A percentile compares a stretch with the other conserved stretches of the same genome.
Evolutionary conservation across 805 yeast genomes (phyloP).

Genomic region (Wickerhamiella lipophila): DNA sequence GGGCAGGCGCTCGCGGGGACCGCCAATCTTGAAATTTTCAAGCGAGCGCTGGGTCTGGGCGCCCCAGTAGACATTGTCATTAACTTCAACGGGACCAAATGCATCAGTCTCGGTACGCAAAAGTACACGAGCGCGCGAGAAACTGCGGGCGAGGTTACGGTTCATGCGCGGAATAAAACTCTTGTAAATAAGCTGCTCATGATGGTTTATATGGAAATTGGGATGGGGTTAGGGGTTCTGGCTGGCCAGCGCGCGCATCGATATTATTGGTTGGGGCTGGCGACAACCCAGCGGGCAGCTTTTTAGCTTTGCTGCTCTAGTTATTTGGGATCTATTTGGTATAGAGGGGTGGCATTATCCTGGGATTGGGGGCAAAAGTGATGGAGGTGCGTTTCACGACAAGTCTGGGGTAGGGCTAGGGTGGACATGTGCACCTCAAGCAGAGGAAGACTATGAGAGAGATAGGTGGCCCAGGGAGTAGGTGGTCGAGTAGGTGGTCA

Average conservation of each 20-base stretch:
- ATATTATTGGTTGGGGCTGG: neutral
- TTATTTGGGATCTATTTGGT: no score
- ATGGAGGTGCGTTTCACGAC: neutral
- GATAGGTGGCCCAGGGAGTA: no score
- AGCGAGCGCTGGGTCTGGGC: constrained; percentile 90
- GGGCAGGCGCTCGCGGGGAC: constrained; percentile 80
- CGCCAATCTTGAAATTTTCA: constrained; percentile 93
- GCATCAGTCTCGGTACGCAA: constrained; percentile 84
- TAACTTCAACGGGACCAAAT: constrained; percentile 91
- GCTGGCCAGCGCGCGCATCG: neutral
- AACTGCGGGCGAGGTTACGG: constrained; percentile 10
- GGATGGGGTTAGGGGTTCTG: neutral
- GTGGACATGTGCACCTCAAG: neutral
- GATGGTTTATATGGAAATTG: neutral
- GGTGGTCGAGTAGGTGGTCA: no score
- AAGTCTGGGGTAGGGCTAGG: constrained; percentile 5
- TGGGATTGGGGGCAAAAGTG: no score
- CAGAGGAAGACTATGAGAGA: no score
- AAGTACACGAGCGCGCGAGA: constrained; percentile 19
- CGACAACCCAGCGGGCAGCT: no score
- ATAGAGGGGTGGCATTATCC: no score
- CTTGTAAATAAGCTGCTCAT: neutral
- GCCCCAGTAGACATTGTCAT: constrained; percentile 83
- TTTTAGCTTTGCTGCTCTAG: no score
- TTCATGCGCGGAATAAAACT: constrained; percentile 2